Percentiles rank a stretch among this genome's conserved stretches.
phyloP scores from a whole-genome alignment of 1,139 yeast species.

The Kodamaea sp. region DNA sequence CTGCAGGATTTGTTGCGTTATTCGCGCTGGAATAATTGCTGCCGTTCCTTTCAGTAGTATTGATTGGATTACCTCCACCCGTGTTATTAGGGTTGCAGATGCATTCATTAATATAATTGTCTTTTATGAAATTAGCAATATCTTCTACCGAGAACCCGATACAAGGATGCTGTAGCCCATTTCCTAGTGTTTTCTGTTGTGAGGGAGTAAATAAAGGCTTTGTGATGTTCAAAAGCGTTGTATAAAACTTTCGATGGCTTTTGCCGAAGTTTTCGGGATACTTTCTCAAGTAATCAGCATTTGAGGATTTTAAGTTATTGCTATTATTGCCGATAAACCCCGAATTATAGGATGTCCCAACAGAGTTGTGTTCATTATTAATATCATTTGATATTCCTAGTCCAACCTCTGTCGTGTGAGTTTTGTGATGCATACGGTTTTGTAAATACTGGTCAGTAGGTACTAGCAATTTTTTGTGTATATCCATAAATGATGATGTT shows the following conservation, averaged over 20 bases:
- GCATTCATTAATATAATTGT: conserved; percentile 18
- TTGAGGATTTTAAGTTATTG: not conserved
- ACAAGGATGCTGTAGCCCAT: conserved; percentile 22
- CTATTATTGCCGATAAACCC: not conserved
- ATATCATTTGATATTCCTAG: conserved; percentile 20
- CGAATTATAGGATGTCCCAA: no score
- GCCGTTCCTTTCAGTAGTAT: not conserved
- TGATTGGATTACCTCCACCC: not conserved
- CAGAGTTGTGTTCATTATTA: conserved; percentile 3
- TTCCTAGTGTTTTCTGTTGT: conserved; percentile 16
- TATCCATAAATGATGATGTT: conserved; percentile 24
- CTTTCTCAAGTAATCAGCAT: conserved; percentile 9
- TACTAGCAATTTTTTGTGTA: conserved; percentile 34
- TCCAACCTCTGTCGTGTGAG: conserved; percentile 19
- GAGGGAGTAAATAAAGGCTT: conserved; percentile 26
- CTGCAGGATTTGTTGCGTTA: no score
- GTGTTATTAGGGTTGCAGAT: no score
- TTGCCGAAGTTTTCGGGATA: conserved; percentile 17
- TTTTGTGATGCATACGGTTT: conserved; percentile 19
- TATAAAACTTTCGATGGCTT: conserved; percentile 23
- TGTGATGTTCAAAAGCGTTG: conserved; percentile 18
- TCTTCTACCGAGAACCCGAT: conserved; percentile 32
- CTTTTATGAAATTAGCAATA: conserved; percentile 25
- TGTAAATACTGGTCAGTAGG: conserved; percentile 42
- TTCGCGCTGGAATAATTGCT: no score